A percentile compares a stretch with the other conserved stretches of the same genome.
These are phyloP conservation scores for Jaltomata sinuosa DNA, from an alignment of 257 asterid species.

Conservation along the genomic window DNA sequence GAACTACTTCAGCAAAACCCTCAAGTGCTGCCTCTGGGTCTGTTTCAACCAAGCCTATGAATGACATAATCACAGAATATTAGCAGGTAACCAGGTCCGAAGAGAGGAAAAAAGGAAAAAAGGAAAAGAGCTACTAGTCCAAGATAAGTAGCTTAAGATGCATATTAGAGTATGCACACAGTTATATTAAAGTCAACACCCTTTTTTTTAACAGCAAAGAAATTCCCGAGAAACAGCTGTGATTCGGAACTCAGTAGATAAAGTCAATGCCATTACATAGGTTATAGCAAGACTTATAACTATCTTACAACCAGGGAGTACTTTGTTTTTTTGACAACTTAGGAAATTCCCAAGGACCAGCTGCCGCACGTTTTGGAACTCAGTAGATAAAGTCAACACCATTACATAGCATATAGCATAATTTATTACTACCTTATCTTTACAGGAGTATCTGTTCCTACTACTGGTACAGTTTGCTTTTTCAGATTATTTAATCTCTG, in stretches of 20 bases:
- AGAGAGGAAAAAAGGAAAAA: neutral
- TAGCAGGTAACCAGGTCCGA: neutral
- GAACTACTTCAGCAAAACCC: slow-evolving; percentile 85
- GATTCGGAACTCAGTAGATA: neutral
- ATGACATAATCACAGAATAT: slow-evolving; percentile 1
- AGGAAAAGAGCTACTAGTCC: neutral
- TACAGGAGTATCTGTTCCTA: neutral
- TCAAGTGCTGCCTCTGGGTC: slow-evolving; percentile 94
- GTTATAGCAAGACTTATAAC: neutral
- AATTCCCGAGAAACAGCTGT: neutral
- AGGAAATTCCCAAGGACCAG: neutral
- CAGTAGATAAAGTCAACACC: neutral
- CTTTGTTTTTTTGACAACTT: neutral
- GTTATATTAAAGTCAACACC: neutral
- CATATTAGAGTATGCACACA: neutral
- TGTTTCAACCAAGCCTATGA: slow-evolving; percentile 74
- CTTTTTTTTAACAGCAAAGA: neutral
- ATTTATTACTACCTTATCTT: neutral
- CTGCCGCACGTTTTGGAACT: neutral
- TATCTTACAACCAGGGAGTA: neutral
- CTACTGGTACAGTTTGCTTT: neutral
- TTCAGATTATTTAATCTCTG: neutral
- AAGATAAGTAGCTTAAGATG: neutral
- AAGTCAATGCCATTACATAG: neutral
- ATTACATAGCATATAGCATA: neutral